Evolutionary conservation across 176 grass and related monocot species (phyloP), one percentile per base, ranked within the genome.

Genomic region (Carex littledalei): DNA sequence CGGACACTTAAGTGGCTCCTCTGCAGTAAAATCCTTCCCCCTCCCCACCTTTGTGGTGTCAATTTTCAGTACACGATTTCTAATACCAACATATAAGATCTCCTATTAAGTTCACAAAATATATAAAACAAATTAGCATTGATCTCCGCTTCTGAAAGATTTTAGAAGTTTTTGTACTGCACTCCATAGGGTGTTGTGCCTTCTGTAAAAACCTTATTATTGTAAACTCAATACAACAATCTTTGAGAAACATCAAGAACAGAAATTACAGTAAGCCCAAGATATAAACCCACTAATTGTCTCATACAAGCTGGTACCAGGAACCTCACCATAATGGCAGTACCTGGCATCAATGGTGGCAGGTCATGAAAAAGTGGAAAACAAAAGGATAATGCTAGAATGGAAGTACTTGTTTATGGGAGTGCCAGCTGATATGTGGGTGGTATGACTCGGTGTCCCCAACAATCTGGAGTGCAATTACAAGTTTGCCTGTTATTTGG

Each of bases 391-490:
- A 57, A 9, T 32, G 10, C 76, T 55, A 37, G 85, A 68, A 83
- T 84, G 72, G 22, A 85, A 80, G 20, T 94, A 94, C 95, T 87
- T 98, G 95, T 90, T 98, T 98, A 86, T 98, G 95, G 59, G 95
- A 94, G 83, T 98, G 89, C 93, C 93, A 98, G 68, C 95, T 93
- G 86, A 98, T 94, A 89, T 88, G 90, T 41, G 95, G 95, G 91
- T 98, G 95, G 82, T 89, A 98, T 21, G 86, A 92, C 71, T 90
- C 91, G 35, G 82, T 84, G 76, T 93, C 80, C 73, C 95, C 95
- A 56, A 91, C 79, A 86, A 98, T 93, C 66, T 95, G 88, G 80
- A 98, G 87, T 60, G 95, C 91, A 43, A 81, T 88, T 88, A 92
- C 83, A 84, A 95, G 85, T 91, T 86, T 98, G 84, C 88, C 95